A percentile compares a stretch with the other conserved stretches of the same genome.
Conservation (phyloP, 1,284 basidiomycete genomes). For the Puccinia hordei region DNA sequence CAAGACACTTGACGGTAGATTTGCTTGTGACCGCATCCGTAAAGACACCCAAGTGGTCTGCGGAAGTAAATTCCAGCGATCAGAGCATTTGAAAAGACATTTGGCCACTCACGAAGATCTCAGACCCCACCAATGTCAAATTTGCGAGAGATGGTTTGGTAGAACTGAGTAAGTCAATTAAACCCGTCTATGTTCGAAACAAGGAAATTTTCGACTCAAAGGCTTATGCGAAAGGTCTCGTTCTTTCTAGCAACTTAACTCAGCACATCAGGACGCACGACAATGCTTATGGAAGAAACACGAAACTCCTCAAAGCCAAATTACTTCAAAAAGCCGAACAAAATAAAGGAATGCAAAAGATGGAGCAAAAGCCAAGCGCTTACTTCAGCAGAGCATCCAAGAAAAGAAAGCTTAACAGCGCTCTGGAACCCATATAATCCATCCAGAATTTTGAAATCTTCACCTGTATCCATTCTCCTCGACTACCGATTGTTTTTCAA, state of each 20-base stretch:
- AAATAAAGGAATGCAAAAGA: not conserved
- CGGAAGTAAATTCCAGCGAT: slow-evolving; percentile 28
- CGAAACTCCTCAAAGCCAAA: slow-evolving; percentile 29
- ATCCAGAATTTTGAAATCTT: no score
- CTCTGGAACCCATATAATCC: not conserved
- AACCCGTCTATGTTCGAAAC: not conserved
- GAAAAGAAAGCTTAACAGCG: not conserved
- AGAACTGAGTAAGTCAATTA: slow-evolving; percentile 24
- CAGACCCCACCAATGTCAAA: slow-evolving; percentile 7
- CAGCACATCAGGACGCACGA: slow-evolving; percentile 22
- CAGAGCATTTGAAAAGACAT: slow-evolving; percentile 32
- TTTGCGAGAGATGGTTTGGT: slow-evolving; percentile 15
- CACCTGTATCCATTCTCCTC: no score
- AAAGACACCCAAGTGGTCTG: slow-evolving; percentile 3
- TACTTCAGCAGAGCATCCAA: not conserved
- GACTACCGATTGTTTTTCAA: no score
- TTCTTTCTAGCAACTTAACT: not conserved
- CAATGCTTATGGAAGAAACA: slow-evolving; percentile 28
- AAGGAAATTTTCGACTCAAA: not conserved
- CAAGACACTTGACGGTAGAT: slow-evolving; percentile 8
- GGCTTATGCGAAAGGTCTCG: not conserved
- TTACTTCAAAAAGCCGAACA: not conserved
- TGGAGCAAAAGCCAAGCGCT: not conserved
- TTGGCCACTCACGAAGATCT: slow-evolving; percentile 8
- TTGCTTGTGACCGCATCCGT: not conserved